Conservation (phyloP, 352 stramenopile genomes). For the Pythium aristosporum region DNA sequence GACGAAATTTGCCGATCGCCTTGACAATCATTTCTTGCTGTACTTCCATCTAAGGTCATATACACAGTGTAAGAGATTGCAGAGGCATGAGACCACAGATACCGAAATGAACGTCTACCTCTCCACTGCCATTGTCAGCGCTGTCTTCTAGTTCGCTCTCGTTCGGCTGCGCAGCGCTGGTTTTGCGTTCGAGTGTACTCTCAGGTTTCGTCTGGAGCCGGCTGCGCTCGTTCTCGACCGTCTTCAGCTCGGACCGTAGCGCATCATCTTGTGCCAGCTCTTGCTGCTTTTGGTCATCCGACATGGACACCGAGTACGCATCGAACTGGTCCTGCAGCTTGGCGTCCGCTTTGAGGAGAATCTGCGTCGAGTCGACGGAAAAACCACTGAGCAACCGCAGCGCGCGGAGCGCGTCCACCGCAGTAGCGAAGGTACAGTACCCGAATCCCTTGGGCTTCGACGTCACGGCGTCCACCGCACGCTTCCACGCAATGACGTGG, state of each 20-base stretch:
- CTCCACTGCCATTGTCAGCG: background rate
- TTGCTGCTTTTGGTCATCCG: conserved; percentile 22
- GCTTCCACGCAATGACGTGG: conserved; percentile 44
- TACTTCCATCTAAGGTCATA: conserved; percentile 24
- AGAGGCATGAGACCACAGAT: too few relatives aligned
- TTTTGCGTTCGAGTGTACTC: conserved; percentile 8
- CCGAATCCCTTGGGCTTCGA: conserved; percentile 46
- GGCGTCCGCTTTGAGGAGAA: conserved; percentile 42
- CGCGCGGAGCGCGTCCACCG: conserved; percentile 42
- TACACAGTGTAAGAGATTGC: background rate
- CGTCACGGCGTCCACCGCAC: conserved; percentile 42
- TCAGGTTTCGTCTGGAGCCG: conserved; percentile 36
- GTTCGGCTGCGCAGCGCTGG: background rate
- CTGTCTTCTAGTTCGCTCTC: conserved; percentile 1
- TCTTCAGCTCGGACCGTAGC: conserved; percentile 27
- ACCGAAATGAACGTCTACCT: too few relatives aligned
- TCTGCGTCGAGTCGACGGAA: conserved; percentile 41
- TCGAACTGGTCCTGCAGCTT: conserved; percentile 41
- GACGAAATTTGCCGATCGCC: conserved; percentile 46
- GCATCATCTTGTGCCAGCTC: conserved; percentile 30
- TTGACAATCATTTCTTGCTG: conserved; percentile 43
- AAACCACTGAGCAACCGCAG: conserved; percentile 46
- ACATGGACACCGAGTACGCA: conserved; percentile 28
- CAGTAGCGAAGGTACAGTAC: conserved; percentile 39
- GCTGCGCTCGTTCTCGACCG: conserved; percentile 35